Base-by-base conservation (phyloP, 176 grass and related monocot species). In the Musa troglodytarum region DNA sequence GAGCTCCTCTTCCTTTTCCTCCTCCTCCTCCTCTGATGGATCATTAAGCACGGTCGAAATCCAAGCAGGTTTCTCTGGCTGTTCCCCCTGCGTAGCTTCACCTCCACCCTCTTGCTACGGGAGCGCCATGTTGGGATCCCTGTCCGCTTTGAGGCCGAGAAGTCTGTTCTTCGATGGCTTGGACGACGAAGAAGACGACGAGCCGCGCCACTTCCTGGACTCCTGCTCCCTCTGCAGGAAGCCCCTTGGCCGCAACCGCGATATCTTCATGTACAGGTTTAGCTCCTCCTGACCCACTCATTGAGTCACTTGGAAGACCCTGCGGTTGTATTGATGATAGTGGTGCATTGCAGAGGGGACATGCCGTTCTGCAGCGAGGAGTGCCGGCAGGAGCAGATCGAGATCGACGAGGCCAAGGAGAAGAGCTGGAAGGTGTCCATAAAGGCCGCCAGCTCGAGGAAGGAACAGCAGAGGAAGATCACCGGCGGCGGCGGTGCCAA, bases 291-390 rank as follows among this genome's bases (percentile, higher is more conserved):
- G 25, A 6, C 25, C 29, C 67, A 2, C 10, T 26, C 66, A 10
- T 4, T 8, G 28, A 1, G 14, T 9, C 16, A 43, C 3, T 43
- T 6, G 4, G 34, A 43, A 43, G 34, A 43, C 4, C 34, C 34
- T 43, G 34, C 34, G 34, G 34, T 43, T 43, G 34, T 43, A 43
- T 43, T 43, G 34, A 43, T 43, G 34, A 43, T 43, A 6, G 34
- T 43, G 34, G 34, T 43, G 34, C 34, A 43, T 43, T 85, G 81
- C 84, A 96, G 90, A 85, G 93, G 93, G n/a, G 84, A 96, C 86
- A 89, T 52, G 43, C 92, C 92, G 52, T 96, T 96, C 89, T 96
- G 92, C 17, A 96, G 92, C 84, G 86, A 89, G 86, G 92, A 96
- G 79, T 96, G 92, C 89, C 81, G 92, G 77, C 82, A 81, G 79